Evolutionary conservation across 805 yeast species (phyloP), one percentile per base, ranked within the genome.

Genomic region (Cyberlindnera sargentensis): DNA sequence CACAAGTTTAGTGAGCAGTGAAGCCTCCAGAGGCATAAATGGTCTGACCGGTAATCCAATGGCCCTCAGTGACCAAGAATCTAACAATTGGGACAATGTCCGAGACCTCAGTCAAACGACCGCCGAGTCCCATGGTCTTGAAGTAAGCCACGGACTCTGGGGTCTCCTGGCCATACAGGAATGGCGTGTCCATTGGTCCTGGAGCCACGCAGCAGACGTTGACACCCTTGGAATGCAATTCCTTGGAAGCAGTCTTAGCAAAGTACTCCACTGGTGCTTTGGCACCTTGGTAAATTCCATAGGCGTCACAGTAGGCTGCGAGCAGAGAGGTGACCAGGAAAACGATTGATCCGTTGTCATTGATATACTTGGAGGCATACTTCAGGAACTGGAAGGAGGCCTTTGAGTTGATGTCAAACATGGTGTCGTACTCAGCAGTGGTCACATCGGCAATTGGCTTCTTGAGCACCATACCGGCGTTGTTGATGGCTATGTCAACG

Each of bases 31-130:
- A 70, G 40, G 81, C 80, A 50, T 68, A 80, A 43, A 80, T 65
- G 50, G 83, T 80, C 62, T 81, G 88, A 41, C 87, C 87, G 39
- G 78, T 78, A 58, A 80, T 73, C 85, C 86, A 81, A 53, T 68
- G 70, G 46, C 86, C 86, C 48, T 78, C 82, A 41, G 80, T 72
- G 31, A 70, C 82, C 58, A 80, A 66, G 59, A 80, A 78, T 48
- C 73, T 63, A 45, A 80, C 58, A 42, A 78, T 75, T 48, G 87
- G 87, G 43, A 75, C 83, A 56, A 81, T 80, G 53, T 81, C 87
- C 36, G 63, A 63, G 43, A 72, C 65, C 52, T 77, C 70, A 23
- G 86, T 80, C 47, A 81, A 67, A 63, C 82, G 68, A 37, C 68
- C 64, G 34, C 66, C 65, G 41, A 72, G 48, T 11, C 73, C 73